Conservation (phyloP, 148 eudicot species). For the Rhododendron henanense region DNA sequence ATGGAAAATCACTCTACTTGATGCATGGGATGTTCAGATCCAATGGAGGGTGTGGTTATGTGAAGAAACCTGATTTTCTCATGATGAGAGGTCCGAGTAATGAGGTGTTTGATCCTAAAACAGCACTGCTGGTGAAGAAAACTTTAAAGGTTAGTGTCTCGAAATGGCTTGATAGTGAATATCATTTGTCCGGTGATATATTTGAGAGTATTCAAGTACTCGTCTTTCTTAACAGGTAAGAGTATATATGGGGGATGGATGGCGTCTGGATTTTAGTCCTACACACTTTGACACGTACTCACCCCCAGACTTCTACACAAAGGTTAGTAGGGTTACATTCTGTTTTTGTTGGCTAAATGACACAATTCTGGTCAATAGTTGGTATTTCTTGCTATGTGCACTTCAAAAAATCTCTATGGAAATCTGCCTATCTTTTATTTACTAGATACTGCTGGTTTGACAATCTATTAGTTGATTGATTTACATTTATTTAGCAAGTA, state of each 20-base stretch:
- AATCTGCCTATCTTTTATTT: neutral
- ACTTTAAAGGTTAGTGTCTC: conserved; percentile 46
- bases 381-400: neutral
- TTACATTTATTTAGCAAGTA: neutral
- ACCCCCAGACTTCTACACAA: conserved; percentile 84
- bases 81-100: conserved; percentile 38
- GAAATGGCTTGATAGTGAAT: conserved; percentile 4
- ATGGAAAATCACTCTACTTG: conserved; percentile 69
- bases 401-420: neutral
- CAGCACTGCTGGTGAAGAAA: conserved; percentile 37
- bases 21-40: conserved; percentile 85
- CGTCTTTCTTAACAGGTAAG: conserved; percentile 37
- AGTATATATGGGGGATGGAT: conserved; percentile 80
- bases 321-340: conserved; percentile 37
- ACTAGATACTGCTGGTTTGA: neutral
- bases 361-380: neutral
- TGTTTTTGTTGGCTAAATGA: neutral
- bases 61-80: conserved; percentile 72
- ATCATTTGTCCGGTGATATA: neutral
- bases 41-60: conserved; percentile 82
- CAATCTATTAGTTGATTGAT: neutral
- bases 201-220: neutral
- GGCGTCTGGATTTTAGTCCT: conserved; percentile 72
- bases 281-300: conserved; percentile 75
- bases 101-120: conserved; percentile 65